Conservation (phyloP, 768 basidiomycete species). For the Calocybe cyanea region DNA sequence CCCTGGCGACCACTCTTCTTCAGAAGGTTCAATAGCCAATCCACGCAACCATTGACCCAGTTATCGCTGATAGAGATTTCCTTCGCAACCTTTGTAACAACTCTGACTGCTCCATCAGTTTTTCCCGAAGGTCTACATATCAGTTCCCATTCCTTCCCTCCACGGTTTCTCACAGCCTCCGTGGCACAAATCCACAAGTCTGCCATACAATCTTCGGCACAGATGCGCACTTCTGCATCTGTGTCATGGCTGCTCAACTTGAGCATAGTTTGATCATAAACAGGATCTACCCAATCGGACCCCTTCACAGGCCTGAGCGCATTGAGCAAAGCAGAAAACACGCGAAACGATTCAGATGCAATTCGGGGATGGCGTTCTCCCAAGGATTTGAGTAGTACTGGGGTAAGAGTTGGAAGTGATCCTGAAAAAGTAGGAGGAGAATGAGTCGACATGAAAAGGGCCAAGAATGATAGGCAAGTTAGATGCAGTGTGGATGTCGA, state of each 20-base stretch:
- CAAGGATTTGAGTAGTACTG: conserved; percentile 70
- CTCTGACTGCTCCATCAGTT: conserved; percentile 72
- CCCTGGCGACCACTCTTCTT: conserved; percentile 76
- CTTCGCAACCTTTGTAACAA: conserved; percentile 79
- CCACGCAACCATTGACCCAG: conserved; percentile 80
- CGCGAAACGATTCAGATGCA: conserved; percentile 83
- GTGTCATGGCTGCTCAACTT: conserved; percentile 79
- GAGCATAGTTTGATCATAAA: conserved; percentile 72
- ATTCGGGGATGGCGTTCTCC: conserved; percentile 86
- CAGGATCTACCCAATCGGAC: conserved; percentile 61
- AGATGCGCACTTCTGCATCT: conserved; percentile 84
- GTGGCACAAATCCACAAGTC: conserved; percentile 87
- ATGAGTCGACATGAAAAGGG: conserved; percentile 75
- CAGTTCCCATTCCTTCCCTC: conserved; percentile 75
- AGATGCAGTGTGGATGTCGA: conserved; percentile 81
- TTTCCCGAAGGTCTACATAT: conserved; percentile 70
- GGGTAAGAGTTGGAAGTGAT: conserved; percentile 65
- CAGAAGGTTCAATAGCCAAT: conserved; percentile 72
- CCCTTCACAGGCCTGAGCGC: conserved; percentile 67
- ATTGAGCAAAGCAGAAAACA: conserved; percentile 78
- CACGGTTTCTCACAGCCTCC: conserved; percentile 60
- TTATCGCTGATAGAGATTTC: conserved; percentile 65
- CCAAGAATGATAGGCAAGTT: conserved; percentile 81
- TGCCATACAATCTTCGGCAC: conserved; percentile 79
- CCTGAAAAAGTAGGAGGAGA: conserved; percentile 52